These are phyloP conservation scores for Leccinum imitatum DNA, from an alignment of 768 basidiomycete species.

Conservation along the genomic window DNA sequence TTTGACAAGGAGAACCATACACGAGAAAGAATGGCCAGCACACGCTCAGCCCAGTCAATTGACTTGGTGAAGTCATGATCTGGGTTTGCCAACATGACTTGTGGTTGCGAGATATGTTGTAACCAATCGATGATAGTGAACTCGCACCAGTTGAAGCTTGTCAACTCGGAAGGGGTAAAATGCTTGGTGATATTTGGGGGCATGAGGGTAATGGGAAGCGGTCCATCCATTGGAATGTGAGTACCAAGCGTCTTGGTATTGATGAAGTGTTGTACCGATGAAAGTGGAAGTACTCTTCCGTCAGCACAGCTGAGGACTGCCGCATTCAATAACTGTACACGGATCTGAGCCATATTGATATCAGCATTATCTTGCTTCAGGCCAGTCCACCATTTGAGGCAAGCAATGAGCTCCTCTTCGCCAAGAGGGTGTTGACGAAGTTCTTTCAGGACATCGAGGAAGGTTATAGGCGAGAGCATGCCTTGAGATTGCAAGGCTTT, in stretches of 20 bases:
- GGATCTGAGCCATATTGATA: slow-evolving; percentile 44
- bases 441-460: slow-evolving; percentile 81
- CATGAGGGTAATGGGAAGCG: slow-evolving; percentile 12
- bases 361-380: slow-evolving; percentile 38
- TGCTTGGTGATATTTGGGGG: slow-evolving; percentile 35
- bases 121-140: slow-evolving; percentile 78
- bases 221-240: slow-evolving; percentile 40
- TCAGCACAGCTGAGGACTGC: slow-evolving; percentile 54
- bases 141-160: slow-evolving; percentile 77
- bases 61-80: slow-evolving; percentile 67
- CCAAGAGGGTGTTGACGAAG: slow-evolving; percentile 67
- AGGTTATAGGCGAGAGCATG: slow-evolving; percentile 71
- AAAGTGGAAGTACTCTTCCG: slow-evolving; percentile 65
- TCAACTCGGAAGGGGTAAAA: slow-evolving; percentile 52
- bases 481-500: slow-evolving; percentile 57
- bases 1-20: slow-evolving; percentile 68
- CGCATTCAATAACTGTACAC: slow-evolving; percentile 65
- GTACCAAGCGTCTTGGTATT: slow-evolving; percentile 56
- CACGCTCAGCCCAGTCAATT: slow-evolving; percentile 76
- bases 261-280: slow-evolving; percentile 68
- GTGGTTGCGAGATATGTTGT: slow-evolving; percentile 53
- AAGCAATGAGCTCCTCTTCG: slow-evolving; percentile 74
- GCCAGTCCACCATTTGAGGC: slow-evolving; percentile 82
- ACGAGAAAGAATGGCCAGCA: slow-evolving; percentile 62
- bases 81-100: slow-evolving; percentile 39